Evolutionary conservation across 441 rosid species (phyloP).

Genomic region (Mallotus repandus): DNA sequence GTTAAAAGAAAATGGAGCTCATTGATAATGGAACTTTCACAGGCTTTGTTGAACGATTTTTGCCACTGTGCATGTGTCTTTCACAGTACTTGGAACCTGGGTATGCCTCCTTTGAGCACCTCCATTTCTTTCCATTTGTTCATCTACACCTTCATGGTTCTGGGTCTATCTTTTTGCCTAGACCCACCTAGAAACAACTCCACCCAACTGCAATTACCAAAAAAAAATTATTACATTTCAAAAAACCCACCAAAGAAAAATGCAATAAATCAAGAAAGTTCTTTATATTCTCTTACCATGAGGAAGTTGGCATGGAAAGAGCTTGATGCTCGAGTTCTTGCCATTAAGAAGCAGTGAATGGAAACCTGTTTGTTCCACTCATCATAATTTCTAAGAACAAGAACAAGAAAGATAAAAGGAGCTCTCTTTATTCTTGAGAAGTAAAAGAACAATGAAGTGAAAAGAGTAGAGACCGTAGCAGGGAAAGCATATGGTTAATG

Average conservation of each 20-base stretch:
- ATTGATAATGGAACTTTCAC: too few species aligned
- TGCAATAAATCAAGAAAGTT: background rate
- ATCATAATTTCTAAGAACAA: too few species aligned
- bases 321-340: conserved; percentile 99
- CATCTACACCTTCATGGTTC: conserved; percentile 95
- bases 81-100: conserved; percentile 98
- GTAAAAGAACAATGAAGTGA: conserved; percentile 14
- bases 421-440: too few species aligned
- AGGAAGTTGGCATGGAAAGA: conserved; percentile 56
- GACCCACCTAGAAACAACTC: conserved; percentile 82
- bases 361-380: conserved; percentile 52
- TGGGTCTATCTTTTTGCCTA: conserved; percentile 81
- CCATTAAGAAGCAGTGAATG: conserved; percentile 86
- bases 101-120: conserved; percentile 95
- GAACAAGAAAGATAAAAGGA: background rate
- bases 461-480: conserved; percentile 17
- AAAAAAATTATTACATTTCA: background rate
- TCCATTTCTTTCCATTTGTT: conserved; percentile 99
- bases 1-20: too few species aligned
- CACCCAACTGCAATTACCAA: conserved; percentile 62
- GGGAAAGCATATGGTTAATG: conserved; percentile 20
- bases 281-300: conserved; percentile 39
- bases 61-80: conserved; percentile 99
- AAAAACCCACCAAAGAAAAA: background rate
- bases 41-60: conserved; percentile 99